Evolutionary conservation across 169 alveolate species (phyloP).

Genomic region (Plasmodium gallinaceum): DNA sequence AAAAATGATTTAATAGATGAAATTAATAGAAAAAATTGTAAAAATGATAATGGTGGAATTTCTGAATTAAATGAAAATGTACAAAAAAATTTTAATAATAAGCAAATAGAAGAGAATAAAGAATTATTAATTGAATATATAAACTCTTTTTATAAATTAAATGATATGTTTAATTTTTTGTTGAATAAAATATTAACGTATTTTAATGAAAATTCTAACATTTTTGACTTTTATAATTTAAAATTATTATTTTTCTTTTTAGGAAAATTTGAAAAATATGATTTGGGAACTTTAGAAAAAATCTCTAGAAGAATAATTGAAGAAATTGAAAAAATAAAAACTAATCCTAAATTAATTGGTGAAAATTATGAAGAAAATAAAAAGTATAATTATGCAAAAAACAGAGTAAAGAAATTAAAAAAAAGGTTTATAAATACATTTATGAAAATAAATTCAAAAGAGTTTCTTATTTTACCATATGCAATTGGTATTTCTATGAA

Average conservation of each 20-base stretch:
- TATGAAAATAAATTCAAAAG: constrained; percentile 52
- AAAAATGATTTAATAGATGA: constrained; percentile 5
- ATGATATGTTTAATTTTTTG: constrained; percentile 52
- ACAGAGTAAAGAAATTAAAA: constrained; percentile 11
- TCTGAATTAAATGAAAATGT: background rate
- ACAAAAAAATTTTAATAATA: background rate
- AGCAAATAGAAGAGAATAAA: background rate
- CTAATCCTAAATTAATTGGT: constrained; percentile 29
- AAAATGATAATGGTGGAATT: background rate
- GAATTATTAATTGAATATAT: constrained; percentile 50
- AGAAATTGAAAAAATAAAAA: constrained; percentile 51
- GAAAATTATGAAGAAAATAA: constrained; percentile 31
- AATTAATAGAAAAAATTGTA: background rate
- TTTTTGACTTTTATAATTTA: constrained; percentile 42
- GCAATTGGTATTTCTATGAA: constrained; percentile 65
- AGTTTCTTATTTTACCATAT: constrained; percentile 63
- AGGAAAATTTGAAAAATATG: constrained; percentile 48
- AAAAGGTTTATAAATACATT: constrained; percentile 54
- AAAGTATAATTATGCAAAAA: constrained; percentile 46
- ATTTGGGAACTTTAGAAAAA: constrained; percentile 28
- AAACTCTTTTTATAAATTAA: constrained; percentile 49
- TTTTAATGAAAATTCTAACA: constrained; percentile 30
- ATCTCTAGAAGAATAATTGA: constrained; percentile 31
- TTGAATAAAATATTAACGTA: constrained; percentile 35
- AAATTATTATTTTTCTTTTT: constrained; percentile 46